Base-by-base conservation (phyloP, 2,329 filamentous ascomycete species). In the Aspergillus nomiae region DNA sequence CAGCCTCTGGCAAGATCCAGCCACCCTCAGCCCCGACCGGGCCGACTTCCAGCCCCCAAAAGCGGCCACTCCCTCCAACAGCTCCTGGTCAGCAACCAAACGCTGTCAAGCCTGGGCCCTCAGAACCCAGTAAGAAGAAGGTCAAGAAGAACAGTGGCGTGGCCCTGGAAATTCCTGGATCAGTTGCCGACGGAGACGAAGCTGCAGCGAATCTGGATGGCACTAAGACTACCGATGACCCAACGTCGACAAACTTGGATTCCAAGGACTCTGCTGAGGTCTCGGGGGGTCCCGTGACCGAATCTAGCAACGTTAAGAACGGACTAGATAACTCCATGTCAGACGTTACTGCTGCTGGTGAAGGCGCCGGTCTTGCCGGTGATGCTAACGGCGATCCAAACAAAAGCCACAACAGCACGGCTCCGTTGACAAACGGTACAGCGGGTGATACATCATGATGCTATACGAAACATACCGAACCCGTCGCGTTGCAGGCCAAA, bases 371-470 rank as follows among this genome's bases (percentile, higher is more conserved):
- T 41, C 19, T 6, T 41, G 59, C 26, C 32, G 61, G 61, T 24
- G 41, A 60, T 32, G 58, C 62, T n/a, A 65, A 65, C 55, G 60
- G 69, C 6, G 64, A 65, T 36, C 64, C 62, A 45, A 66, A 59
- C 26, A 71, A 74, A 59, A 60, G 68, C 77, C 61, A 78, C 80
- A 54, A 71, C 81, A 58, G 64, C 65, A 46, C 75, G 76, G 38
- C 74, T 74, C 26, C 80, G 80, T 50, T 80, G 73, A 68, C 78
- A 34, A 83, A 91, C 86, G 88, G 89, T 84, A 77, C 84, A 81
- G 66, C 81, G 78, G 65, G 85, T 83, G 70, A 90, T 82, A 76
- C 85, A 41, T 69, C 65, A 64, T 69, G 65, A 70, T 32, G 48
- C n/a, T 41, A 41, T 41, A n/a, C 38, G 3, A 41, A 41, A 41